These are phyloP conservation scores for Domatiomyces catenatus DNA, from an alignment of 2,329 filamentous ascomycete genomes.

Conservation along the genomic window DNA sequence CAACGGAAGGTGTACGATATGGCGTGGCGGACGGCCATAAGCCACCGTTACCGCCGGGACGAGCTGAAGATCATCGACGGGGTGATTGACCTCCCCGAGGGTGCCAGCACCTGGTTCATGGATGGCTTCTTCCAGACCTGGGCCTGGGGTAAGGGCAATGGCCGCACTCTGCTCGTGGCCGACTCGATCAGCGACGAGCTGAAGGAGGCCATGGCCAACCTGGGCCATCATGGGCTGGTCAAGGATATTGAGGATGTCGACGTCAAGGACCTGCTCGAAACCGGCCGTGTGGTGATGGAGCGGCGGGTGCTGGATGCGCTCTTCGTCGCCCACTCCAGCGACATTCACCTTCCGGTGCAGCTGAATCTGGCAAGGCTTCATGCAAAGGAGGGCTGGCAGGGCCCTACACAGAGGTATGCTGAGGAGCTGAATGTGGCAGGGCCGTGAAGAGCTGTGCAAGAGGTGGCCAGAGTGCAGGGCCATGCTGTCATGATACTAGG, in stretches of 20 bases:
- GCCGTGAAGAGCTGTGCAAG: not conserved
- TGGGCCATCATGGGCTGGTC: slow-evolving; percentile 52
- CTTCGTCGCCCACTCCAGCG: slow-evolving; percentile 1
- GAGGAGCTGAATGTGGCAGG: not conserved
- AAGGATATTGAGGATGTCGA: slow-evolving; percentile 67
- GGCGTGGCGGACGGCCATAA: slow-evolving; percentile 86
- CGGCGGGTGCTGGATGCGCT: slow-evolving; percentile 53
- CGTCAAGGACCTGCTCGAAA: slow-evolving; percentile 84
- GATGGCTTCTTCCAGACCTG: slow-evolving; percentile 55
- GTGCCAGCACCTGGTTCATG: slow-evolving; percentile 41
- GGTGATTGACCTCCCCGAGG: slow-evolving; percentile 49
- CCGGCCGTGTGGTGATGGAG: slow-evolving; percentile 75
- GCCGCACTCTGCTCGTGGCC: slow-evolving; percentile 64
- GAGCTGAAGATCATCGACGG: slow-evolving; percentile 77
- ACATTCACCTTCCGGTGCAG: not conserved
- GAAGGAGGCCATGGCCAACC: slow-evolving; percentile 41
- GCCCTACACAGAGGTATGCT: not conserved
- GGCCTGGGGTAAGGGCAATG: slow-evolving; percentile 49
- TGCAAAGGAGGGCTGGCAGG: not conserved
- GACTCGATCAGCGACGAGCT: slow-evolving; percentile 17
- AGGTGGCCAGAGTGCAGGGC: no score
- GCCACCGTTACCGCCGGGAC: slow-evolving; percentile 74
- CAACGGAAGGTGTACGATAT: slow-evolving; percentile 87
- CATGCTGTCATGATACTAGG: no score
- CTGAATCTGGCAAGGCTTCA: not conserved